Conservation (phyloP, 176 grass and related monocot species). For the Musa troglodytarum region DNA sequence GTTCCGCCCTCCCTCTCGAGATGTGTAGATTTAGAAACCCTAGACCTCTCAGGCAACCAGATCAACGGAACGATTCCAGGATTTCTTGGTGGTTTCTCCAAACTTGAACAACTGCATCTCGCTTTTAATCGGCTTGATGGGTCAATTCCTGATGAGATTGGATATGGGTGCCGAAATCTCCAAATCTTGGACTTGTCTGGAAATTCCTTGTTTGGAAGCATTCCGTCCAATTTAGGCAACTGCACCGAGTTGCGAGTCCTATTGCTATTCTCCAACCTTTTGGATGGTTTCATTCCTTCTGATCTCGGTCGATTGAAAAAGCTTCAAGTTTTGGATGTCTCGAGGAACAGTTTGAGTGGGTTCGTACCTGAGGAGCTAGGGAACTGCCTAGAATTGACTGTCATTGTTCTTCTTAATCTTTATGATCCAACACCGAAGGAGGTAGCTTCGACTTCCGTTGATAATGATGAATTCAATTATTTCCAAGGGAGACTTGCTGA, state of each 20-base stretch:
- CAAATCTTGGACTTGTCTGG: constrained; percentile 42
- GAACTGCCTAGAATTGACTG: constrained; percentile 47
- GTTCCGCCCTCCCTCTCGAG: constrained; percentile 42
- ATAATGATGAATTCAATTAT: constrained; percentile 44
- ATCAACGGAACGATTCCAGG: constrained; percentile 27
- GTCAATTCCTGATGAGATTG: constrained; percentile 32
- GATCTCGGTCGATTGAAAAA: constrained; percentile 55
- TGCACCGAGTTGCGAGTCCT: constrained; percentile 46
- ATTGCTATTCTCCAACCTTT: constrained; percentile 53
- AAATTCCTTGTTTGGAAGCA: constrained; percentile 38
- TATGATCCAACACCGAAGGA: constrained; percentile 25
- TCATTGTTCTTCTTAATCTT: constrained; percentile 51
- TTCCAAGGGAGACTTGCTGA: constrained; percentile 41
- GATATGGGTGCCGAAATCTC: constrained; percentile 26
- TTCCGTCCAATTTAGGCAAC: constrained; percentile 51
- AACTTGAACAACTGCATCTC: constrained; percentile 17
- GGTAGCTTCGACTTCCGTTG: neutral
- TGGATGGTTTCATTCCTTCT: constrained; percentile 55
- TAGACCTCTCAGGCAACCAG: constrained; percentile 73
- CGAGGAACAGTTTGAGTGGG: constrained; percentile 60
- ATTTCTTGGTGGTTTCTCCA: constrained; percentile 14
- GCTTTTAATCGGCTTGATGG: constrained; percentile 28
- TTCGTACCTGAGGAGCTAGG: constrained; percentile 48
- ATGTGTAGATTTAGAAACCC: constrained; percentile 37
- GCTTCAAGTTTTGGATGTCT: constrained; percentile 62